Evolutionary conservation across 306 rosid genomes (phyloP).

Genomic region (Astragalus glycyphyllos): DNA sequence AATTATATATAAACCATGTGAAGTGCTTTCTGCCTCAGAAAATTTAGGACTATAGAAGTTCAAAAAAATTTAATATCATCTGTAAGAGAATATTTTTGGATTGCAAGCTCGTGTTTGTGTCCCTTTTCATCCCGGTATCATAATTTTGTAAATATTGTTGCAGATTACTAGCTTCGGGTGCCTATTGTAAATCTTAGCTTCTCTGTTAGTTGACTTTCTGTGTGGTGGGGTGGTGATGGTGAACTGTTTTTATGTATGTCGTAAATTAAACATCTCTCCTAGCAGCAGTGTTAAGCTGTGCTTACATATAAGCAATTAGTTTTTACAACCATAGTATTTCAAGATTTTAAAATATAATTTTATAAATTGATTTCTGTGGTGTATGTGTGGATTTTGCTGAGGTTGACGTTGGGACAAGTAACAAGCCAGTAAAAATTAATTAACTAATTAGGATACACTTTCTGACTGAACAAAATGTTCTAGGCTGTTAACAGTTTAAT

Average conservation of each 20-base stretch:
- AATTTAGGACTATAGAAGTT: not conserved
- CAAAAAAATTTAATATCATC: not conserved
- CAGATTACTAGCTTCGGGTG: constrained; percentile 8
- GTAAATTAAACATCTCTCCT: not conserved
- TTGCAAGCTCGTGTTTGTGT: not conserved
- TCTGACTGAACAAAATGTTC: constrained; percentile 14
- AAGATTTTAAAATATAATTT: constrained; percentile 13
- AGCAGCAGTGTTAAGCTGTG: constrained; percentile 10
- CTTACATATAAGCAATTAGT: not conserved
- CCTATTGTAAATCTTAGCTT: constrained; percentile 13
- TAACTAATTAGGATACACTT: constrained; percentile 7
- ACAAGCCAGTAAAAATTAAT: constrained; percentile 22
- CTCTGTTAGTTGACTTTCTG: constrained; percentile 2
- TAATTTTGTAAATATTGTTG: not conserved
- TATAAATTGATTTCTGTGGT: not conserved
- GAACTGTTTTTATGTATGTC: constrained; percentile 5
- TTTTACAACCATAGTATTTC: not conserved
- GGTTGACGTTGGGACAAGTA: not conserved
- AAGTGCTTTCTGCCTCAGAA: not conserved
- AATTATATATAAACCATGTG: not conserved
- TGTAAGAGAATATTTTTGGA: not conserved
- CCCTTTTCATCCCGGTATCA: not conserved
- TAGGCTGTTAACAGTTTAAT: constrained; percentile 35
- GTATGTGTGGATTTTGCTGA: constrained; percentile 26
- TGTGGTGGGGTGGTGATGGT: not conserved